Evolutionary conservation across 2,329 filamentous ascomycete genomes (phyloP), one percentile per base, ranked within the genome.

Genomic region (Cordyceps cicadae): DNA sequence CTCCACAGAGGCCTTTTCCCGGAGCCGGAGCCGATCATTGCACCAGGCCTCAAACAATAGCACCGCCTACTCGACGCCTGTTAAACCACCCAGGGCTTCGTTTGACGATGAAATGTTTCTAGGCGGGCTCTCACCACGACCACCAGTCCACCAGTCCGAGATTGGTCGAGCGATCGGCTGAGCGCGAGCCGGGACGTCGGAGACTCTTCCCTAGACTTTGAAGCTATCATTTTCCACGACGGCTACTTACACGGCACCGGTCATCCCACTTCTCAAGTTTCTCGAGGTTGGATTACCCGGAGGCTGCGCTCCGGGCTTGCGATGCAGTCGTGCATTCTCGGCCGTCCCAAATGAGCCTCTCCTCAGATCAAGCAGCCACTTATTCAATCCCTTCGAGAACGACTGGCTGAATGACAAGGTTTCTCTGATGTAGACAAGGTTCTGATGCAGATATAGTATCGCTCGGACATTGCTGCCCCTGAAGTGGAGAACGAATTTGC

Each of bases 161-260:
- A 84, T 83, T 70, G 81, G 81, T 6, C 75, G 78, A 32, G 81
- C 81, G 3, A 78, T 84, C 58, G 81, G 81, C n/a, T 84, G 74
- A 80, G 61, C 48, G 29, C 62, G 57, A 54, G 61, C 61, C 14
- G 39, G 34, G 49, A 55, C 43, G 15, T 32, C 37, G 34, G 17
- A 41, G 14, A 24, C 12, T 32, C 19, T 43, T 37, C 49, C 49
- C 46, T 60, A 49, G 50, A 54, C 26, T 55, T 51, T 54, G 41
- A 46, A 57, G 51, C 52, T 41, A 45, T 41, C 15, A 29, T 54
- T 52, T 41, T 46, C 11, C 11, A 21, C 43, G 7, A 19, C 34
- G 34, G 34, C 11, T 12, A 11, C 34, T 32, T 11, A 24, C 34
- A 48, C 24, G 45, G 24, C 45, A 6, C 24, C 45, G 6, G 26